Evolutionary conservation across 1,284 basidiomycete species (phyloP).

Genomic region (Austroboletus niveus): DNA sequence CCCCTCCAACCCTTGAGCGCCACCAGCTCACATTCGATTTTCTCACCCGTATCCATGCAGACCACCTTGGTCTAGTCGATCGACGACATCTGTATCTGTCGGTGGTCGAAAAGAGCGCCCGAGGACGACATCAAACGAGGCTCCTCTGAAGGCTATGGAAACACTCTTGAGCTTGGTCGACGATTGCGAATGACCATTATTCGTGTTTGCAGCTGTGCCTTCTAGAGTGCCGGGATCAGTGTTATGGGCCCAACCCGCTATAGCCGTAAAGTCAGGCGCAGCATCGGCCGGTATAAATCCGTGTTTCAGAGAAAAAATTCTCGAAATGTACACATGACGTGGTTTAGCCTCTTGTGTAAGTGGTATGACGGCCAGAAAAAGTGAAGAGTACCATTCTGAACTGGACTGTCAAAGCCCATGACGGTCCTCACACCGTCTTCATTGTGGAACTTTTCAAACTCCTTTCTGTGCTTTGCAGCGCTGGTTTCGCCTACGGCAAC

Average conservation of each 20-base stretch:
- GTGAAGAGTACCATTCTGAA: constrained; percentile 65
- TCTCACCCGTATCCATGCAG: constrained; percentile 95
- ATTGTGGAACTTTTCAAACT: constrained; percentile 83
- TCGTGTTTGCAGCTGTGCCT: constrained; percentile 1
- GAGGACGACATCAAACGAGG: constrained; percentile 96
- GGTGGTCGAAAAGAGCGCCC: constrained; percentile 92
- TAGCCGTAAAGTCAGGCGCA: constrained; percentile 81
- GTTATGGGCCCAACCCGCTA: constrained; percentile 77
- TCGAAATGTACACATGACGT: constrained; percentile 87
- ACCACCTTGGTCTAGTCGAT: constrained; percentile 89
- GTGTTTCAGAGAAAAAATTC: constrained; percentile 88
- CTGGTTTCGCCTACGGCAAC: constrained; percentile 30
- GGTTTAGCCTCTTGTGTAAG: background rate
- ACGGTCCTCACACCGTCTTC: constrained; percentile 95
- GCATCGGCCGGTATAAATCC: constrained; percentile 89
- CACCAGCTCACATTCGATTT: constrained; percentile 87
- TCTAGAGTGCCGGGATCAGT: constrained; percentile 34
- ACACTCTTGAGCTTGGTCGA: constrained; percentile 36
- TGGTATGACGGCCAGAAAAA: too few species aligned
- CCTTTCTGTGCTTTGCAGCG: constrained; percentile 65
- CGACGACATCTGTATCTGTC: constrained; percentile 79
- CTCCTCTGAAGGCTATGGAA: constrained; percentile 70
- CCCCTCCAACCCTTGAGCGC: constrained; percentile 86
- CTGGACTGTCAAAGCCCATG: constrained; percentile 87
- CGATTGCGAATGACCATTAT: constrained; percentile 15